Base-by-base conservation (phyloP, 352 stramenopile species). In the Pythium aquatile region DNA sequence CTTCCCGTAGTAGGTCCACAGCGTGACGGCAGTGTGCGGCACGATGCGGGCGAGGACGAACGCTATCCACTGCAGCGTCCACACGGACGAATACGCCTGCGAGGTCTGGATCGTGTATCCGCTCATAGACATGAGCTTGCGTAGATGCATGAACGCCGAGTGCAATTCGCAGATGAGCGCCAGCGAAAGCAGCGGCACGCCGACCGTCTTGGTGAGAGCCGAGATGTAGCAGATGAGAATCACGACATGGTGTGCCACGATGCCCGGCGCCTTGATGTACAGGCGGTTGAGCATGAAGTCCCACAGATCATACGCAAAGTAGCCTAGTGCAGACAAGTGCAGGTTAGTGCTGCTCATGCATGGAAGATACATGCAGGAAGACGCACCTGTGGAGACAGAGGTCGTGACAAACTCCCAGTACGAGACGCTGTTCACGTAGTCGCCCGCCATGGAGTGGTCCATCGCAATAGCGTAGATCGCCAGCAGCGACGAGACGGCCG, bases 301-400 rank as follows among this genome's bases (percentile, higher is more conserved):
- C 78, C 80, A 88, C 54, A 91, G 77, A 53, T 93, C 84, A 57
- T 93, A 91, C n/a, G 78, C 81, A 67, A 93, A 93, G 64, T 93
- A 93, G 16, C 84, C 63, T 74, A 37, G 16, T 44, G 0, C 5
- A 28, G 8, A 54, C 26, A 58, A 1, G 7, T 37, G 44, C 7
- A 5, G 61, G 26, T 24, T 9, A 51, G n/a, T 10, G 7, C 2
- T 30, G n/a, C 44, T 20, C 44, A 51, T 51, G 44, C 20, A 11
- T 5, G 44, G 17, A 29, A 6, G n/a, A 35, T 35, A 35, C 5
- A 5, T 2, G 16, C 20, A 29, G n/a, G 44, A 51, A 30, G 44
- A 30, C 33, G 29, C 62, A 90, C 81, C 81, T 28, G 80, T 89
- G 28, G 84, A 93, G 40, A 91, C 63, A 20, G 77, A 77, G 0